These are phyloP conservation scores for Rhizoclosmatium sp. DNA, from an alignment of 192 early-diverging fungal species.

Conservation along the genomic window DNA sequence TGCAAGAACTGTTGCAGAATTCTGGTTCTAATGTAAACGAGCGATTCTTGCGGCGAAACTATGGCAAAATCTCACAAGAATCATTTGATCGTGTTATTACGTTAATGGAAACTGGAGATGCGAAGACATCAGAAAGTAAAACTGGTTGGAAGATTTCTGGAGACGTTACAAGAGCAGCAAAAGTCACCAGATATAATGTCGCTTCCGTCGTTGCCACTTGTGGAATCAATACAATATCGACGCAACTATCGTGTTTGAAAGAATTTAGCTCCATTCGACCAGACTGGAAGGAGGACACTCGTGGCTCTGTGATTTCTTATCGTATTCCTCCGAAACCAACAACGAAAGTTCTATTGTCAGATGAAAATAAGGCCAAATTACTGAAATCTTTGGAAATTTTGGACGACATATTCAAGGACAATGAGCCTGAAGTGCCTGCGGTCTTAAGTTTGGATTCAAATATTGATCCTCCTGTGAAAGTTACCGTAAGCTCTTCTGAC, in stretches of 20 bases:
- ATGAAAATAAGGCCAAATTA: constrained; percentile 13
- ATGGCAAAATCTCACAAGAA: constrained; percentile 41
- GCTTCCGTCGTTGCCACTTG: constrained; percentile 48
- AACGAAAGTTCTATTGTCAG: constrained; percentile 1
- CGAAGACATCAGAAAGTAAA: constrained; percentile 13
- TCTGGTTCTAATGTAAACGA: constrained; percentile 26
- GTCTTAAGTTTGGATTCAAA: background rate
- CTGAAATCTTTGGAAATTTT: constrained; percentile 10
- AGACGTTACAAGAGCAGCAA: constrained; percentile 33
- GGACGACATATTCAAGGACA: constrained; percentile 28
- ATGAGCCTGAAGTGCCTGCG: background rate
- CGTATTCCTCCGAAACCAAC: background rate
- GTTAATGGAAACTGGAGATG: constrained; percentile 17
- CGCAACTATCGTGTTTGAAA: background rate
- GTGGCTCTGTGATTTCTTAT: background rate
- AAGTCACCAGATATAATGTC: constrained; percentile 52
- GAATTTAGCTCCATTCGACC: background rate
- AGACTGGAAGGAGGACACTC: background rate
- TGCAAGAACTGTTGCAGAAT: constrained; percentile 65
- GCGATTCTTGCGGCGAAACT: constrained; percentile 24
- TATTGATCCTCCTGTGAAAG: constrained; percentile 1
- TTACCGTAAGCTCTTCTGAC: constrained; percentile 32
- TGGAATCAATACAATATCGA: constrained; percentile 35
- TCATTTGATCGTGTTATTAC: constrained; percentile 20
- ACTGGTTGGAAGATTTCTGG: constrained; percentile 44